Evolutionary conservation across 2,329 filamentous ascomycete species (phyloP), one percentile per base, ranked within the genome.

Genomic region (Phialophora tarda): DNA sequence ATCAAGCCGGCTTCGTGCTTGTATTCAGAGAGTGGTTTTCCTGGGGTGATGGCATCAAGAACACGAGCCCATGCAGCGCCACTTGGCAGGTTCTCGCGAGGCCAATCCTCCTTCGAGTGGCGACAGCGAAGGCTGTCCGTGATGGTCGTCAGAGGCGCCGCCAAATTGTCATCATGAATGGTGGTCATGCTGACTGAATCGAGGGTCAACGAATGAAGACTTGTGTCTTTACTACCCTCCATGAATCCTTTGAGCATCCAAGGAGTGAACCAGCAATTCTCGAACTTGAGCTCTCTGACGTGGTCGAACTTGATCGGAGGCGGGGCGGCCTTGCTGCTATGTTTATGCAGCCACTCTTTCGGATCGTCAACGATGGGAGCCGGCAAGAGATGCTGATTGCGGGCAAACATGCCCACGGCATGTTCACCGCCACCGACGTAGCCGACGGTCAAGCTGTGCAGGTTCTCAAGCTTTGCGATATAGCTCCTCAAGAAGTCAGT

Each of bases 381-480:
- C 0, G 88, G 87, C 21, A 91, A 78, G 34, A 91, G 75, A 71
- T 87, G 82, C 63, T 82, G 81, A 71, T 89, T 89, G 28, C 89
- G 83, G 38, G 87, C 86, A 69, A 83, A 84, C 2, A 85, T 77
- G 26, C 89, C 88, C 21, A 84, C 78, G 2, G 86, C 87, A 69
- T 88, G 84, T 77, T 92, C 89, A 30, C 89, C 89, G 53, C 89
- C 89, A 60, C 85, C 86, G 5, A 85, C 79, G 85, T 88, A 92
- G 65, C 90, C 89, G 64, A 91, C 83, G 24, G 85, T 86, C 51
- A 91, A 78, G 32, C 78, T 83, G 63, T 82, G 84, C 71, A 91
- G 85, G 32, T 82, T 83, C 24, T 75, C 58, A 26, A 82, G 79
- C 48, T 71, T 71, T 21, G 81, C 80, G 44, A 89, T 81, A 65